These are phyloP conservation scores for Penicillium odoratum DNA, from an alignment of 495 filamentous ascomycete genomes.

Conservation along the genomic window DNA sequence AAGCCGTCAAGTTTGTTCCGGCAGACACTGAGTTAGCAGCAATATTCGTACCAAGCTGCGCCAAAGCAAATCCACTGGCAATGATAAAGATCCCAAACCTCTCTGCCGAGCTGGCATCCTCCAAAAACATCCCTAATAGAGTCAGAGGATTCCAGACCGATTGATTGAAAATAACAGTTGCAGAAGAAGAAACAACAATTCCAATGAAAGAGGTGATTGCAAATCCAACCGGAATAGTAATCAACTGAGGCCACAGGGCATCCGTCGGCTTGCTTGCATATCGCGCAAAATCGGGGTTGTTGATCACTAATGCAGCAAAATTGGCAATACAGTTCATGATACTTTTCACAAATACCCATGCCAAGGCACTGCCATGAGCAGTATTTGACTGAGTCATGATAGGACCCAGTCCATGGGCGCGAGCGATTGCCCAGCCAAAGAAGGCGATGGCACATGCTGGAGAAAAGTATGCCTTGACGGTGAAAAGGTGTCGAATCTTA, in stretches of 20 bases:
- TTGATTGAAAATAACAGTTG: slow-evolving; percentile 68
- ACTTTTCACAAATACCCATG: slow-evolving; percentile 76
- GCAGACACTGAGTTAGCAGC: slow-evolving; percentile 86
- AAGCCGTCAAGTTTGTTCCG: slow-evolving; percentile 87
- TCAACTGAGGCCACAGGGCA: slow-evolving; percentile 78
- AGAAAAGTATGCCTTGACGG: slow-evolving; percentile 81
- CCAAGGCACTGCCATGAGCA: slow-evolving; percentile 65
- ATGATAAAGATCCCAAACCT: slow-evolving; percentile 88
- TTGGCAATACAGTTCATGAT: slow-evolving; percentile 88
- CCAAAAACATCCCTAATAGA: slow-evolving; percentile 68
- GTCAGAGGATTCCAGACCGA: slow-evolving; percentile 85
- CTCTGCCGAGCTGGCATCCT: slow-evolving; percentile 66
- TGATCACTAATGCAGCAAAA: slow-evolving; percentile 75
- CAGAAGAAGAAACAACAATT: slow-evolving; percentile 85
- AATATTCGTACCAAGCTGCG: slow-evolving; percentile 89
- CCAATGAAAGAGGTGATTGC: slow-evolving; percentile 87
- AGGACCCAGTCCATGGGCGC: slow-evolving; percentile 78
- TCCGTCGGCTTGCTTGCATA: slow-evolving; percentile 79
- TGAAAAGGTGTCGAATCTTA: slow-evolving; percentile 77
- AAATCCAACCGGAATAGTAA: slow-evolving; percentile 82
- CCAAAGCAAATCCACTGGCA: slow-evolving; percentile 74
- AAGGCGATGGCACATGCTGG: slow-evolving; percentile 77
- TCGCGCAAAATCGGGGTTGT: slow-evolving; percentile 84
- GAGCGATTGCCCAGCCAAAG: slow-evolving; percentile 83
- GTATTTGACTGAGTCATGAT: slow-evolving; percentile 69